These are phyloP conservation scores for Boletus bicolor DNA, from an alignment of 768 basidiomycete species.

Conservation along the genomic window DNA sequence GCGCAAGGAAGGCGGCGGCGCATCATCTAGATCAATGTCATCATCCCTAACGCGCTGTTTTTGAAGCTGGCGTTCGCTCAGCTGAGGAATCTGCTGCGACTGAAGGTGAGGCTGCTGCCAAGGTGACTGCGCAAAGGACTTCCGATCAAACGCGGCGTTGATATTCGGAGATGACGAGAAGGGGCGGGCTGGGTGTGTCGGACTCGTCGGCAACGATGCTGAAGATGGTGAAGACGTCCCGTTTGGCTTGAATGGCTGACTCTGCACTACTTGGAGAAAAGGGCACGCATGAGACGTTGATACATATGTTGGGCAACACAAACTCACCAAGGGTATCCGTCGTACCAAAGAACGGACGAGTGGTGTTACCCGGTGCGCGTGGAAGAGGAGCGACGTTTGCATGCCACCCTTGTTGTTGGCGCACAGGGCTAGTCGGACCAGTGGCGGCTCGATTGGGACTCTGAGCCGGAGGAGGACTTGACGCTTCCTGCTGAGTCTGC, in stretches of 20 bases:
- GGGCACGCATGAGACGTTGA: constrained; percentile 5
- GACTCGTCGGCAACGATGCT: constrained; percentile 23
- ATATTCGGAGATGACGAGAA: constrained; percentile 21
- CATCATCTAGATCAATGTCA: constrained; percentile 40
- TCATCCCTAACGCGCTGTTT: constrained; percentile 21
- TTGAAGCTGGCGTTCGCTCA: constrained; percentile 26
- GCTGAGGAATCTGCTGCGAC: constrained; percentile 14
- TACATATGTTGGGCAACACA: background rate
- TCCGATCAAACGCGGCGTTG: constrained; percentile 23
- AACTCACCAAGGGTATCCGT: constrained; percentile 15
- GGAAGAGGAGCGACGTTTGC: constrained; percentile 30
- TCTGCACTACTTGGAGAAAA: background rate
- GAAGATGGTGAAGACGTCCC: constrained; percentile 9
- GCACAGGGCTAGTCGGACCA: constrained; percentile 13
- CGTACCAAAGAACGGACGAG: constrained; percentile 14
- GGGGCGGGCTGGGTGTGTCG: constrained; percentile 13
- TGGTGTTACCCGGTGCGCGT: constrained; percentile 18
- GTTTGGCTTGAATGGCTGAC: constrained; percentile 9
- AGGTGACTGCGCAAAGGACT: constrained; percentile 8
- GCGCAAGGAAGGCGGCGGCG: constrained; percentile 41
- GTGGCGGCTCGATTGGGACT: constrained; percentile 9
- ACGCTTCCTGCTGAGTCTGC: constrained; percentile 7
- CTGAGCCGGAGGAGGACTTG: constrained; percentile 6
- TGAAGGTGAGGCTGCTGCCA: constrained; percentile 12
- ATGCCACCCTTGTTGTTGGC: constrained; percentile 21